phyloP scores from a whole-genome alignment of 495 filamentous ascomycete species.

The Penicillium canariense region DNA sequence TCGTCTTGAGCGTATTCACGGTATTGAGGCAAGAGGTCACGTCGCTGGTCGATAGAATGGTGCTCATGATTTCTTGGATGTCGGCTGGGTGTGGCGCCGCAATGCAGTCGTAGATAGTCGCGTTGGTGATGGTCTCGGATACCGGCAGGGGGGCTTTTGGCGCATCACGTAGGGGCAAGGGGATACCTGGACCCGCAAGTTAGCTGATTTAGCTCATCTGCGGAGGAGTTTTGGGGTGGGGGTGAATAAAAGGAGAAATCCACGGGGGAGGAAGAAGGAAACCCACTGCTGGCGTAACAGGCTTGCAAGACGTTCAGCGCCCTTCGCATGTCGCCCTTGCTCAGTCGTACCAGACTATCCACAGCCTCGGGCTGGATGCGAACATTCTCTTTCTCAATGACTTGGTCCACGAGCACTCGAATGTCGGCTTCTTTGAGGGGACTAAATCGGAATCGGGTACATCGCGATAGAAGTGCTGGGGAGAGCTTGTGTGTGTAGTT shows the following conservation, averaged over 20 bases:
- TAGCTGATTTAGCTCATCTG: background rate
- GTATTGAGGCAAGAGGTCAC: conserved; percentile 83
- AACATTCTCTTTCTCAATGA: conserved; percentile 84
- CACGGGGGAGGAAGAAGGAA: background rate
- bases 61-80: conserved; percentile 78
- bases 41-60: conserved; percentile 77
- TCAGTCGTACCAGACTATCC: conserved; percentile 77
- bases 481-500: conserved; percentile 99
- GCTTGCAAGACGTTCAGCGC: conserved; percentile 95
- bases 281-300: conserved; percentile 85
- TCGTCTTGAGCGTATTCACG: conserved; percentile 79
- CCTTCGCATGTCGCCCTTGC: conserved; percentile 93
- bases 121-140: conserved; percentile 80
- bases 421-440: conserved; percentile 89
- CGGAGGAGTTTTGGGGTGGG: background rate
- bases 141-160: conserved; percentile 55
- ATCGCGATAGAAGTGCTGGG: conserved; percentile 86
- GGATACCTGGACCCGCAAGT: conserved; percentile 52
- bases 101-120: conserved; percentile 96
- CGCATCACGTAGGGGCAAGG: conserved; percentile 62
- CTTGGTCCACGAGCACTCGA: conserved; percentile 75
- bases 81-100: conserved; percentile 90
- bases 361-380: conserved; percentile 76
- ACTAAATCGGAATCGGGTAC: conserved; percentile 93
- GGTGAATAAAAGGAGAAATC: background rate